Evolutionary conservation across 805 yeast genomes (phyloP), one percentile per base, ranked within the genome.

Genomic region (Lachancea fermentati): DNA sequence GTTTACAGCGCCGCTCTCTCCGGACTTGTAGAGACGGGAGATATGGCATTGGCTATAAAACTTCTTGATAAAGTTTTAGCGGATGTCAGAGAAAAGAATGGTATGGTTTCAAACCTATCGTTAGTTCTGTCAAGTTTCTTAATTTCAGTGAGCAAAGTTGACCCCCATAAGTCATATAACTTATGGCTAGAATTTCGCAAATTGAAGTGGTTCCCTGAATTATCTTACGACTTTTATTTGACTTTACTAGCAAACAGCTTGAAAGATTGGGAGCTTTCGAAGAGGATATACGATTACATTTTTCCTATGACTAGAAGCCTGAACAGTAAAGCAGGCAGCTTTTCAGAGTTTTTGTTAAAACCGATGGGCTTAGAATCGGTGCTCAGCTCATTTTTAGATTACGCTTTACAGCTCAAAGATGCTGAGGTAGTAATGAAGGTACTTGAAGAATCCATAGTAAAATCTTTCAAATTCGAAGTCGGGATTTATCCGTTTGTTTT

Each of bases 11-110:
- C 65, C 32, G 61, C 78, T 43, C 66, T 81, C 26, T 69, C 76
- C 25, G 68, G 80, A 1, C 62, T 82, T 39, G 67, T 78, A 9
- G 62, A 65, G 37, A 73, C 75, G 32, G 73, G 71, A 30, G 74
- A 79, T 46, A 47, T 69, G 28, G 63, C 66, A 6, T 49, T 71
- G 30, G 79, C 86, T 3, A 69, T 81, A 1, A 66, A 71, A 43
- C 70, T 81, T 41, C 61, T 83, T 50, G 84, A 81, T 52, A 64
- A 69, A 30, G 64, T 81, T 4, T 56, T 81, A 31, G 49, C 66
- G 0, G 73, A 74, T 33, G 69, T 68, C 49, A 67, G 66, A 50
- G 51, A 57, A 16, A 59, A 60, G 36, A 55, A 58, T 28, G 63
- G 65, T 11, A 52, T 55, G 14, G 56, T 57, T 19, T 33, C 54